Evolutionary conservation across 495 filamentous ascomycete genomes (phyloP), one percentile per base, ranked within the genome.

Genomic region (Umbilicaria muhlenbergii): DNA sequence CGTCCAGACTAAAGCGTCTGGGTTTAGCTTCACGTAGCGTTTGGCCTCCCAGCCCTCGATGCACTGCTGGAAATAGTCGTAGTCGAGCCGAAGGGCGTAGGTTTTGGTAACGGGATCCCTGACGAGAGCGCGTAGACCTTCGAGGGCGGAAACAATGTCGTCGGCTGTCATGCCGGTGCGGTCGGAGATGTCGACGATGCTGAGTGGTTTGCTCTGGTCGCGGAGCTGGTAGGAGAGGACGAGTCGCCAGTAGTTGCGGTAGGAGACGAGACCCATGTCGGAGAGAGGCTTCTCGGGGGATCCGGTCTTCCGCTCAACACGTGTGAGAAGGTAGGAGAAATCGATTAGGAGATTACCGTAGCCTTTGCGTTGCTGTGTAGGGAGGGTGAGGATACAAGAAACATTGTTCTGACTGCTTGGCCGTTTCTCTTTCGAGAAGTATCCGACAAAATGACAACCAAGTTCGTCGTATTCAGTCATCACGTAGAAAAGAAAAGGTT

Each of bases 381-480:
- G 91, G 19, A 98, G 67, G 0, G 91, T 94, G 16, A 96, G 68
- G 53, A 98, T 98, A 59, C 91, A 98, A 24, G 86, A 94, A 16
- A 98, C 91, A 51, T 98, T 98, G 56, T 96, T 94, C 47, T 83
- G 81, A 36, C 83, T 88, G 58, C 83, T 89, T 3, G 82, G 83
- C n/a, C 91, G 75, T 63, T 98, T 98, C 58, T 98, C 91, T 65
- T 98, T 98, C 43, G 92, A 96, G 55, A 98, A 98, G 57, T 98
- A 98, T 14, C 91, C 91, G 36, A 98, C 92, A 54, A 98, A 95
- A 59, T 96, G 91, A 55, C 86, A 95, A 15, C 91, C 91, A 32
- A 81, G 63, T 32, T 94, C 85, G 52, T 98, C 87, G 51, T 80
- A 88, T 58, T 96, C 91, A 40, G 87, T 94, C 71, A 98, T 89